phyloP scores from a whole-genome alignment of 495 filamentous ascomycete genomes.

The Hypoxylon fuscum region DNA sequence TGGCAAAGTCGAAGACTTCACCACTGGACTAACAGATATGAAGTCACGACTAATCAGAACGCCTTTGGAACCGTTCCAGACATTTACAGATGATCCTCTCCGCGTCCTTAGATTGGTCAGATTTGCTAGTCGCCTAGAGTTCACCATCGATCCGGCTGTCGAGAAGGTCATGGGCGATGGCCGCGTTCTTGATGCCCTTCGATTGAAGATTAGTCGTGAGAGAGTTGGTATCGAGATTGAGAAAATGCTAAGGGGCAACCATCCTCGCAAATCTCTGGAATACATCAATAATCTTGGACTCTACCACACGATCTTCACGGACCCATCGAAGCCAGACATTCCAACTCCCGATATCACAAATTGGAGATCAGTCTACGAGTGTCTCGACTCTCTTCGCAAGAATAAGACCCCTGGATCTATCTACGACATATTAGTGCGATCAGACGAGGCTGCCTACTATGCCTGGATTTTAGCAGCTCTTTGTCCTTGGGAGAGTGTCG shows the following conservation, averaged over 20 bases:
- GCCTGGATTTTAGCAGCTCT: constrained; percentile 81
- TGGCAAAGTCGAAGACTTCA: constrained; percentile 83
- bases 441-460: constrained; percentile 67
- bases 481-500: constrained; percentile 75
- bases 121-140: constrained; percentile 86
- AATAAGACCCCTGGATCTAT: constrained; percentile 60
- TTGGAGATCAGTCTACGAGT: constrained; percentile 64
- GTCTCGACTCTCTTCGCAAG: constrained; percentile 53
- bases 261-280: constrained; percentile 73
- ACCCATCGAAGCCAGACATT: constrained; percentile 58
- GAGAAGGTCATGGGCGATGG: constrained; percentile 77
- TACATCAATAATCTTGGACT: constrained; percentile 78
- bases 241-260: constrained; percentile 86
- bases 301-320: constrained; percentile 83
- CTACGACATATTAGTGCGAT: constrained; percentile 64
- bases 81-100: constrained; percentile 94
- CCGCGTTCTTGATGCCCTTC: constrained; percentile 78
- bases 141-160: constrained; percentile 73
- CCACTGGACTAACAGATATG: constrained; percentile 81
- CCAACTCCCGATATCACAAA: constrained; percentile 48
- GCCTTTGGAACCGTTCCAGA: constrained; percentile 87
- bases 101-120: constrained; percentile 88
- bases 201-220: constrained; percentile 90
- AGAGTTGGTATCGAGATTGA: constrained; percentile 82
- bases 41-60: constrained; percentile 76